phyloP scores from a whole-genome alignment of 2,329 filamentous ascomycete species.

The Ceratocystis alfenasii region DNA sequence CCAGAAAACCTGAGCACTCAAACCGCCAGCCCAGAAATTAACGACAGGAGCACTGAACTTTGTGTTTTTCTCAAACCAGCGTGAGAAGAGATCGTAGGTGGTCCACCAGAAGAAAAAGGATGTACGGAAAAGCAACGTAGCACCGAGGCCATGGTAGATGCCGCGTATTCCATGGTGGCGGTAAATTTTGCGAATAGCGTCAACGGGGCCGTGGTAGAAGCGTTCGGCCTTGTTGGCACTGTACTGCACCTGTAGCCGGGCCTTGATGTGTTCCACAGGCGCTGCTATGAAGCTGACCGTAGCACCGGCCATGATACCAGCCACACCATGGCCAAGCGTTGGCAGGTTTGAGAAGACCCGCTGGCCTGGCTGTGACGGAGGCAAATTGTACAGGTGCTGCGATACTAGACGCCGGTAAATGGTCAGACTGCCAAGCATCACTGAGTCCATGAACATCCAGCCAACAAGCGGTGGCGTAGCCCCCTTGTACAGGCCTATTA shows the following conservation, averaged over 20 bases:
- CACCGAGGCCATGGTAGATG: constrained; percentile 72
- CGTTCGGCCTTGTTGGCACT: constrained; percentile 63
- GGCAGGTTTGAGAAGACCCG: constrained; percentile 40
- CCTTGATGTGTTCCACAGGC: constrained; percentile 91
- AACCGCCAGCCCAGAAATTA: constrained; percentile 94
- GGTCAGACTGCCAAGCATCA: constrained; percentile 85
- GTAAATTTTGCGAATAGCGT: constrained; percentile 63
- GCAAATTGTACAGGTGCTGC: constrained; percentile 56
- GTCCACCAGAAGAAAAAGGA: constrained; percentile 99
- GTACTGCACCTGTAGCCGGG: constrained; percentile 88
- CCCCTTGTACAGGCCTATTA: constrained; percentile 83
- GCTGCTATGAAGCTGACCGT: constrained; percentile 90
- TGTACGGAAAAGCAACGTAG: constrained; percentile 76
- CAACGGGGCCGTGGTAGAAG: constrained; percentile 74
- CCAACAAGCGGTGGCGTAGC: constrained; percentile 83
- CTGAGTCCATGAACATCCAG: constrained; percentile 95
- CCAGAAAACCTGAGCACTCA: constrained; percentile 93
- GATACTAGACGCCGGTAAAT: constrained; percentile 77
- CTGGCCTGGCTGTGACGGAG: constrained; percentile 20
- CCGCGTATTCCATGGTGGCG: constrained; percentile 62
- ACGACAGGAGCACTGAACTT: constrained; percentile 61
- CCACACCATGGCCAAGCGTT: constrained; percentile 69
- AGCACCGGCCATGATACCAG: constrained; percentile 72
- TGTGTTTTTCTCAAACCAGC: constrained; percentile 54
- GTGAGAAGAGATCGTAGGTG: constrained; percentile 77